Conservation (phyloP, 345 rosid genomes). For the Salix arbutifolia region DNA sequence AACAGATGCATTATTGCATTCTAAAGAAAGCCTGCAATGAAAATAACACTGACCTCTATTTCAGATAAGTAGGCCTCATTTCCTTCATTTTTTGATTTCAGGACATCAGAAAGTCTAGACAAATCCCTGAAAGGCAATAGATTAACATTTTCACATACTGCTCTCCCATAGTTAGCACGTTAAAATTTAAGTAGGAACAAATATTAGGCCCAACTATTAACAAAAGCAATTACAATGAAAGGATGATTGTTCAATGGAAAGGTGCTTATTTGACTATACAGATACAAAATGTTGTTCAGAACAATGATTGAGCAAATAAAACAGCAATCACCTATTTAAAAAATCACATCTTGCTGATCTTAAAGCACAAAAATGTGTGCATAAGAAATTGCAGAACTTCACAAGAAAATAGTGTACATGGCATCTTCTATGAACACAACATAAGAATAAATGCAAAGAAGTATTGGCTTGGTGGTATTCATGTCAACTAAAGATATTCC, state of each 20-base stretch:
- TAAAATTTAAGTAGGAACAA: background rate
- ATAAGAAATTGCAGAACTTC: background rate
- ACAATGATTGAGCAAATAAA: background rate
- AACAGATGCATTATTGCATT: background rate
- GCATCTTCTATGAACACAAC: background rate
- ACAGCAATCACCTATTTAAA: background rate
- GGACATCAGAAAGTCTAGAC: slow-evolving; percentile 50
- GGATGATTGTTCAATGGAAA: background rate
- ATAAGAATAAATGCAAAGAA: background rate
- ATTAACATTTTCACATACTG: background rate
- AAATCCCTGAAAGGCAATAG: slow-evolving; percentile 52
- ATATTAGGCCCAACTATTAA: background rate
- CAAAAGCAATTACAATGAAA: background rate
- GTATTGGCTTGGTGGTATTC: background rate
- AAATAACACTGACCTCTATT: slow-evolving; percentile 67
- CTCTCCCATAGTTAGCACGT: background rate
- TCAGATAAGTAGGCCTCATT: slow-evolving; percentile 86
- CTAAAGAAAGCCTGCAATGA: slow-evolving; percentile 13
- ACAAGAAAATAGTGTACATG: background rate
- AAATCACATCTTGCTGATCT: background rate
- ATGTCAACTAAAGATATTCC: background rate
- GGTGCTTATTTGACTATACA: background rate
- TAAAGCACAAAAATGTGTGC: background rate
- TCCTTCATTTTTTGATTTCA: slow-evolving; percentile 86
- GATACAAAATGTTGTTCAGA: background rate